Percentiles rank a stretch among this genome's conserved stretches.
Evolutionary conservation across 129 eudicot genomes (phyloP).

Genomic region (Flaveria bidentis): DNA sequence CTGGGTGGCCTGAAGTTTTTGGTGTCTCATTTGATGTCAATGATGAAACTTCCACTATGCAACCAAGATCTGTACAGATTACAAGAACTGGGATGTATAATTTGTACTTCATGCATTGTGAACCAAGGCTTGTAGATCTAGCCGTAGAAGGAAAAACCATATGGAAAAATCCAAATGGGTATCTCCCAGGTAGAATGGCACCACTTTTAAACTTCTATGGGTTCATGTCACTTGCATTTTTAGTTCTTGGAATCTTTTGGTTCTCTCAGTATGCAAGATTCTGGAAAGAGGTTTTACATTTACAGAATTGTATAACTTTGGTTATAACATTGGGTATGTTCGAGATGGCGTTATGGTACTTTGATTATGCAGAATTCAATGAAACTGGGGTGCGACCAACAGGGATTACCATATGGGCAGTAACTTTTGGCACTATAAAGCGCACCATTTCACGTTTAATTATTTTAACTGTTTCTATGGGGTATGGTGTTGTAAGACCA

Average conservation of each 20-base stretch:
- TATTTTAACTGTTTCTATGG: conserved; percentile 92
- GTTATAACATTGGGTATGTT: conserved; percentile 97
- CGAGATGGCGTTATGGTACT: conserved; percentile 98
- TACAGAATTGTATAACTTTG: conserved; percentile 87
- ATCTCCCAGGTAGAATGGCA: conserved; percentile 98
- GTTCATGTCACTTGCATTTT: conserved; percentile 91
- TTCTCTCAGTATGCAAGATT: conserved; percentile 96
- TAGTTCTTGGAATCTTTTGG: conserved; percentile 88
- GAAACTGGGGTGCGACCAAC: conserved; percentile 87
- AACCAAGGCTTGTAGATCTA: conserved; percentile 60
- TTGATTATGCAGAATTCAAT: conserved; percentile 94
- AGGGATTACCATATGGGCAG: conserved; percentile 93
- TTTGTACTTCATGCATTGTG: conserved; percentile 92
- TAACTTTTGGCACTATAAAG: conserved; percentile 86
- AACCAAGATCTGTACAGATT: conserved; percentile 64
- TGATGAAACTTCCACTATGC: conserved; percentile 52
- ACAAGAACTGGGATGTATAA: conserved; percentile 96
- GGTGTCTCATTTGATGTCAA: conserved; percentile 62
- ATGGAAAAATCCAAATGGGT: conserved; percentile 96
- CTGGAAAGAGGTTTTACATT: conserved; percentile 92
- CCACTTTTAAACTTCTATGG: conserved; percentile 94
- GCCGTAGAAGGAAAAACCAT: conserved; percentile 78
- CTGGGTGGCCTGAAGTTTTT: conserved; percentile 93
- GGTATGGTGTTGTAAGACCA: conserved; percentile 99
- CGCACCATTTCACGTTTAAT: conserved; percentile 86